These are phyloP conservation scores for Jamesozyma spencerorum DNA, from an alignment of 805 yeast species.

Conservation along the genomic window DNA sequence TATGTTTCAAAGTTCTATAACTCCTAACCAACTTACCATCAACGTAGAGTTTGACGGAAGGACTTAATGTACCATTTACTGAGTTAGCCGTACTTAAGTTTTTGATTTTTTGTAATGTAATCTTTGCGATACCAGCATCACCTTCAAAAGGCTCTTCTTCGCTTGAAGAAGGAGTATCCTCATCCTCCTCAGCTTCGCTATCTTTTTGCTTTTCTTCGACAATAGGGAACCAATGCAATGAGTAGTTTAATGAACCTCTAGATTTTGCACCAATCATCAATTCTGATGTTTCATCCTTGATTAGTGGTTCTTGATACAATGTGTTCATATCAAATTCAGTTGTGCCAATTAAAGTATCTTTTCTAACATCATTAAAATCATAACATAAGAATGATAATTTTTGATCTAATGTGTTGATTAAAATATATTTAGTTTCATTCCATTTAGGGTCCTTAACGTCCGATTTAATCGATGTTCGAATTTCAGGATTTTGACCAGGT, in stretches of 20 bases:
- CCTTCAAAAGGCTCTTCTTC: constrained; percentile 36
- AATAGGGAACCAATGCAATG: constrained; percentile 36
- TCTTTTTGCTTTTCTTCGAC: constrained; percentile 8
- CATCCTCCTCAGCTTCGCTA: constrained; percentile 6
- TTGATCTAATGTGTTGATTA: constrained; percentile 49
- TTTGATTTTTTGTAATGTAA: constrained; percentile 51
- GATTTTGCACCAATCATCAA: constrained; percentile 36
- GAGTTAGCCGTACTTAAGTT: constrained; percentile 47
- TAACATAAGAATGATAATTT: constrained; percentile 46
- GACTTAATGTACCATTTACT: constrained; percentile 38
- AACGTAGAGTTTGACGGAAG: constrained; percentile 59
- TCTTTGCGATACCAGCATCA: constrained; percentile 67
- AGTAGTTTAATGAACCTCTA: constrained; percentile 53
- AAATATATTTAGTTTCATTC: constrained; percentile 54
- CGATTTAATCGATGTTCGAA: constrained; percentile 50
- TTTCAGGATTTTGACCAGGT: constrained; percentile 33
- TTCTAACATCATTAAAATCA: constrained; percentile 48
- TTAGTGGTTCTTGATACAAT: constrained; percentile 43
- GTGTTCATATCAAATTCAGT: constrained; percentile 49
- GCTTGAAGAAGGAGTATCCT: constrained; percentile 10
- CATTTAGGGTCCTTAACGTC: constrained; percentile 49
- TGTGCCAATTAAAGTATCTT: constrained; percentile 43
- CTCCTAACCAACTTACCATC: constrained; percentile 47
- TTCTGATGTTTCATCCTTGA: constrained; percentile 19
- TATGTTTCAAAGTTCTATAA: constrained; percentile 53